Evolutionary conservation across 2,329 filamentous ascomycete species (phyloP).

Genomic region (Cordyceps sp.): DNA sequence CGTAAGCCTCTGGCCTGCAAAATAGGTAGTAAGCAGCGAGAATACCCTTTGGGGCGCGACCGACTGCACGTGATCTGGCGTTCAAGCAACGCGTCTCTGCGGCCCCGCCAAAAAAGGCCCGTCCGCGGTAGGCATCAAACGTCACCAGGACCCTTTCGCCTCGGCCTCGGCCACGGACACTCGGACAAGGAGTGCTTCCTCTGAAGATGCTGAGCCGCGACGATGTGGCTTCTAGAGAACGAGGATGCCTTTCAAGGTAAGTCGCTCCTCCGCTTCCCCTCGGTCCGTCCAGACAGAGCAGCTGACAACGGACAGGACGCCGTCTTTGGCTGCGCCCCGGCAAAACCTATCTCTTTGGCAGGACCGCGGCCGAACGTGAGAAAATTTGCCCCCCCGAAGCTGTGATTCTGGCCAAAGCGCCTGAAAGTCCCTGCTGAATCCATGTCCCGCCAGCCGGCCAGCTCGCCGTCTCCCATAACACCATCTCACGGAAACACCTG

Average conservation of each 20-base stretch:
- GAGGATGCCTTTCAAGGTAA: slow-evolving; percentile 33
- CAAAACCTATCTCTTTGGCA: slow-evolving; percentile 71
- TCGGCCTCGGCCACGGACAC: no score
- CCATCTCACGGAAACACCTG: slow-evolving; percentile 79
- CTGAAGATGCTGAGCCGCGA: no score
- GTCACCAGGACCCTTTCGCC: no score
- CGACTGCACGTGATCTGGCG: no score
- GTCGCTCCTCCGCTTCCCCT: slow-evolving; percentile 1
- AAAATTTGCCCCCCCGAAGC: neutral
- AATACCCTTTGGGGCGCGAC: no score
- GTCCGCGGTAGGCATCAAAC: no score
- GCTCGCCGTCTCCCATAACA: slow-evolving; percentile 58
- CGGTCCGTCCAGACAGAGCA: neutral
- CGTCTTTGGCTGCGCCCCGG: slow-evolving; percentile 75
- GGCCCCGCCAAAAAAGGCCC: no score
- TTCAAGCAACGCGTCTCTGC: no score
- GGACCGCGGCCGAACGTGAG: slow-evolving; percentile 51
- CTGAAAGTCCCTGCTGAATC: neutral
- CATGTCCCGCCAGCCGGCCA: slow-evolving; percentile 33
- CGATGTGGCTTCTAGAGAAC: slow-evolving; percentile 55
- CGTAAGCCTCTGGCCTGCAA: no score
- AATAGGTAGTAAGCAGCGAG: no score
- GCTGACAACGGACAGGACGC: slow-evolving; percentile 13
- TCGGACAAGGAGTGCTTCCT: no score
- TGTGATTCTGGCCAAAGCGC: neutral